Evolutionary conservation across 169 alveolate species (phyloP).

Genomic region (Eimeria falciformis): DNA sequence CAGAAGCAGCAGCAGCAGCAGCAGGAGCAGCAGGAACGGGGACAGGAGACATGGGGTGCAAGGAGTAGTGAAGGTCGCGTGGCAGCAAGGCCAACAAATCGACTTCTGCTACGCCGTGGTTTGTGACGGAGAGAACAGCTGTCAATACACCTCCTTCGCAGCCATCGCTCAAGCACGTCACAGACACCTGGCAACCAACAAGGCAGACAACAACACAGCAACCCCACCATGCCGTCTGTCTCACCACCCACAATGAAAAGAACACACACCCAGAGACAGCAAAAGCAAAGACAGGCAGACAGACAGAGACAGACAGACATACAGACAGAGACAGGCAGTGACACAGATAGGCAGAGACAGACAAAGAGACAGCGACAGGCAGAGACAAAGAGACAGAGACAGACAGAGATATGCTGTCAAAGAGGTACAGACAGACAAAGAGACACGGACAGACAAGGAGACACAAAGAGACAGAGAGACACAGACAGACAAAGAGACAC

Average conservation of each 20-base stretch:
- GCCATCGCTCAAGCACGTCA: constrained; percentile 11
- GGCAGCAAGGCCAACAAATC: constrained; percentile 50
- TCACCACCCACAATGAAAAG: no score
- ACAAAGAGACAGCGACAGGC: no score
- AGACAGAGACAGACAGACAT: no score
- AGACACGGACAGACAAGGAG: neutral
- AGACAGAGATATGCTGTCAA: no score
- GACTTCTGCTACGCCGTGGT: constrained; percentile 23
- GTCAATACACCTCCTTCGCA: neutral
- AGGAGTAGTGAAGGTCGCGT: constrained; percentile 32
- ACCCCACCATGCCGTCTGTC: no score
- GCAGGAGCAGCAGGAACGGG: neutral
- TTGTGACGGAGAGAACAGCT: constrained; percentile 52
- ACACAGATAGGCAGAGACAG: no score
- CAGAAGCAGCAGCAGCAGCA: neutral
- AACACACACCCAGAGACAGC: no score
- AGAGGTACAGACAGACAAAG: neutral
- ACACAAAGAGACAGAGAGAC: neutral
- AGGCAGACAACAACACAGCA: no score
- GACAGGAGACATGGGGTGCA: neutral
- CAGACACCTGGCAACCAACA: neutral
- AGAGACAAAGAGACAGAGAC: no score
- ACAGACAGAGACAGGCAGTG: no score
- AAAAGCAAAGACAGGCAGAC: no score
- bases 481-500: neutral